Evolutionary conservation across 2,329 filamentous ascomycete genomes (phyloP), one percentile per base, ranked within the genome.

Genomic region (Colletotrichum tropicale): DNA sequence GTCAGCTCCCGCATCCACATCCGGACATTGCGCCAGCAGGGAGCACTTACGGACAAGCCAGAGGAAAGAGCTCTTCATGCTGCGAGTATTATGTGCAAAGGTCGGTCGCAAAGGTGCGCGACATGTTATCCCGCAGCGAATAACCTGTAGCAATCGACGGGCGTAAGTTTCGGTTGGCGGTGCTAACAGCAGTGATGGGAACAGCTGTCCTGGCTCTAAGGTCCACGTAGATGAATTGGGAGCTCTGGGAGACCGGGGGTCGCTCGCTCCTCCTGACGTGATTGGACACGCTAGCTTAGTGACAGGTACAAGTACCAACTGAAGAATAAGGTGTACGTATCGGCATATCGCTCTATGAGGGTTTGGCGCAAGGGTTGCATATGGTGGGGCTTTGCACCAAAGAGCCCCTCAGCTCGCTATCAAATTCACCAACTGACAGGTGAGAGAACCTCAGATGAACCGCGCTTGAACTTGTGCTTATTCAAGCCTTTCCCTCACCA

Each of bases 21-120:
- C 28, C 56, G n/a, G 56, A 43, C 43, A 24, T 52, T 52, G 12
- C 48, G 66, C 38, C 30, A 73, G 62, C 10, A 24, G 16, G 26
- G 24, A 34, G 24, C 15, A 81, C 86, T 83, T 84, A 89, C 87
- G 83, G 80, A 86, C 82, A 76, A 87, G 77, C 82, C 85, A 87
- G 66, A 86, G 72, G 72, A 85, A 79, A 79, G 81, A 82, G 78
- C 82, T 80, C 81, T 83, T 85, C 86, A 88, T 88, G 70, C 64
- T 85, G 78, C 82, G 83, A 78, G 76, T 80, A 77, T 80, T 84
- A 85, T 82, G 78, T 82, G 81, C 81, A 81, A 79, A 78, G 78
- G 28, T 76, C 56, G 36, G 61, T 36, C 48, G 69, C 38, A 70
- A 70, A 70, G 69, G 30, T 52, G 62, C 75, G 70, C 76, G 72